phyloP scores from a whole-genome alignment of 2,329 filamentous ascomycete species.

The Colletotrichum brevisporum region DNA sequence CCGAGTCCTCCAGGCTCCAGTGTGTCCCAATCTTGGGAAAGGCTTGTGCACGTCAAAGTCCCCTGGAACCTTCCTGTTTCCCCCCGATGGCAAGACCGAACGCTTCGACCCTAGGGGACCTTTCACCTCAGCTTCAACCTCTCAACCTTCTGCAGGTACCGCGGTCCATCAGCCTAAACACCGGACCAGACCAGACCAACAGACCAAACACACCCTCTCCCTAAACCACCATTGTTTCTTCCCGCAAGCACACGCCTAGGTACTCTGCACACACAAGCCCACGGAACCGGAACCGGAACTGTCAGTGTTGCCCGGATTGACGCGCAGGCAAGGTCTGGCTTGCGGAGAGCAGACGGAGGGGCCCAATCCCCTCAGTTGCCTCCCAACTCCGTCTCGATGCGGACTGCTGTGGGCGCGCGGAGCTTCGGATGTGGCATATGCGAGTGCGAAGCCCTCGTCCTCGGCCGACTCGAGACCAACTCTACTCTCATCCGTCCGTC shows the following conservation, averaged over 20 bases:
- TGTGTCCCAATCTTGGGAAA: neutral
- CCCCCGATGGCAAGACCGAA: slow-evolving; percentile 16
- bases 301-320: slow-evolving; percentile 24
- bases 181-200: slow-evolving; percentile 25
- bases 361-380: slow-evolving; percentile 13
- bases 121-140: slow-evolving; percentile 40
- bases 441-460: slow-evolving; percentile 27
- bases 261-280: neutral
- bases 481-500: neutral
- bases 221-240: slow-evolving; percentile 29
- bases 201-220: slow-evolving; percentile 19
- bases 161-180: slow-evolving; percentile 38
- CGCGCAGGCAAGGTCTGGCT: slow-evolving; percentile 9
- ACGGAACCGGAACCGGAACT: slow-evolving; percentile 16
- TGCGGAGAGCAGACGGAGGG: slow-evolving; percentile 23
- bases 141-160: slow-evolving; percentile 38
- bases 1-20: no score
- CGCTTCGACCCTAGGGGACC: slow-evolving; percentile 37
- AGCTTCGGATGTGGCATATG: slow-evolving; percentile 13
- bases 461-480: slow-evolving; percentile 5
- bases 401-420: neutral
- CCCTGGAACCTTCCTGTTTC: slow-evolving; percentile 27
- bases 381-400: slow-evolving; percentile 2
- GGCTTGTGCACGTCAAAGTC: slow-evolving; percentile 34
- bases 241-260: slow-evolving; percentile 17